Evolutionary conservation across 495 filamentous ascomycete species (phyloP).

Genomic region (Neurospora discreta): DNA sequence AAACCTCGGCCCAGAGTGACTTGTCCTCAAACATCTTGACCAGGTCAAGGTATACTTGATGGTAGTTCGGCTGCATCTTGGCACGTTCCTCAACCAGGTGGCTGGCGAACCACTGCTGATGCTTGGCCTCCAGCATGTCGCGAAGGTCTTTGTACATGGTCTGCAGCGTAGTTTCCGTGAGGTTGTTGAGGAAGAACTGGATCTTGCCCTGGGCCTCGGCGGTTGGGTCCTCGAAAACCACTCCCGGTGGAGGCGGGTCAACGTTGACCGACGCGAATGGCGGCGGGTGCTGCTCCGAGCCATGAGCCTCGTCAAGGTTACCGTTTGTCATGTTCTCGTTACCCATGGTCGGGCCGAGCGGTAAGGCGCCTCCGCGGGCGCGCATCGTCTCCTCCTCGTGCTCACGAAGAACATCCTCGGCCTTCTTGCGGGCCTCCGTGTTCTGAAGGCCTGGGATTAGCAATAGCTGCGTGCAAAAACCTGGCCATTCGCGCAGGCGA

Average conservation of each 20-base stretch:
- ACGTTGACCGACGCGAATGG: slow-evolving; percentile 67
- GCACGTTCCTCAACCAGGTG: slow-evolving; percentile 95
- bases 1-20: slow-evolving; percentile 71
- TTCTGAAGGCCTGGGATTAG: slow-evolving; percentile 70
- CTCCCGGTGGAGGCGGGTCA: slow-evolving; percentile 48
- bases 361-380: slow-evolving; percentile 26
- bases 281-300: slow-evolving; percentile 39
- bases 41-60: slow-evolving; percentile 81
- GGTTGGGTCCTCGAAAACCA: slow-evolving; percentile 67
- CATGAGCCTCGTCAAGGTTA: slow-evolving; percentile 46
- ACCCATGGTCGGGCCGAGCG: slow-evolving; percentile 4
- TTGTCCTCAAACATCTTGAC: slow-evolving; percentile 71
- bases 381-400: slow-evolving; percentile 41
- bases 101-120: slow-evolving; percentile 91
- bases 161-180: slow-evolving; percentile 78
- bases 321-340: slow-evolving; percentile 47
- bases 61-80: slow-evolving; percentile 93
- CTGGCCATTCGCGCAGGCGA: slow-evolving; percentile 83
- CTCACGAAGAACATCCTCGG: slow-evolving; percentile 65
- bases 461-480: slow-evolving; percentile 72
- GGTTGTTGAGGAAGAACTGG: slow-evolving; percentile 91
- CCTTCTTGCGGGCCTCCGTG: slow-evolving; percentile 72
- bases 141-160: slow-evolving; percentile 69
- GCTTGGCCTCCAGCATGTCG: slow-evolving; percentile 62
- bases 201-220: slow-evolving; percentile 85